A percentile compares a stretch with the other conserved stretches of the same genome.
Evolutionary conservation across 148 eudicot species (phyloP).

Genomic region (Rhododendron ferrugineum): DNA sequence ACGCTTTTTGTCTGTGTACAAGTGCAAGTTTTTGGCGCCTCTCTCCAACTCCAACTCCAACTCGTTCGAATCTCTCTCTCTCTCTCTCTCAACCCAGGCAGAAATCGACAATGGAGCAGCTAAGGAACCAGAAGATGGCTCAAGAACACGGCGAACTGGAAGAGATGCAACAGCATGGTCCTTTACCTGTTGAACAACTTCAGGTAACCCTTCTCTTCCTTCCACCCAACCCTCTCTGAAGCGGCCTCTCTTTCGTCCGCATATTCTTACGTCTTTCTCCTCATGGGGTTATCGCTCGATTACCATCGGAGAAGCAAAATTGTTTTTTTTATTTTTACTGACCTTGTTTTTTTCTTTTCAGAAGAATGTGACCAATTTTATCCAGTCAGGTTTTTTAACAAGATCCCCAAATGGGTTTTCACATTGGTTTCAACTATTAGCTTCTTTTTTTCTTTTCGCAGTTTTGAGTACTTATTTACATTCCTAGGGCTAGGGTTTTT

Average conservation of each 20-base stretch:
- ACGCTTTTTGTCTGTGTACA: not conserved
- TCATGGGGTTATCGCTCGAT: conserved; percentile 4
- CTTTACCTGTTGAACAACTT: conserved; percentile 80
- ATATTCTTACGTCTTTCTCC: not conserved
- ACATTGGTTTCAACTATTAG: not conserved
- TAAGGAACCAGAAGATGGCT: conserved; percentile 34
- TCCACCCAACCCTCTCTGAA: not conserved
- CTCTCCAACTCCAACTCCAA: not conserved
- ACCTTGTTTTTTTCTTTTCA: not conserved
- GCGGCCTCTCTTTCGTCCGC: not conserved
- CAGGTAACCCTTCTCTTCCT: conserved; percentile 38
- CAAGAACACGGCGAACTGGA: conserved; percentile 50
- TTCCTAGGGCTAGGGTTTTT: conserved; percentile 4
- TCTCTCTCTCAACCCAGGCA: not conserved
- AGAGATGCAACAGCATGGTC: conserved; percentile 76
- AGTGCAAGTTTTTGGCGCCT: conserved; percentile 7
- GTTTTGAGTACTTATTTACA: not conserved
- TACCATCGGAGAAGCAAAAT: not conserved
- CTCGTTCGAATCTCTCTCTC: conserved; percentile 6
- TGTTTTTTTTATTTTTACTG: not conserved
- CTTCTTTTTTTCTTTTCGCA: not conserved
- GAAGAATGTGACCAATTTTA: not conserved
- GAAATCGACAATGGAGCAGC: conserved; percentile 43
- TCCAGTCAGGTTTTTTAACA: not conserved
- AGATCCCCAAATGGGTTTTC: conserved; percentile 7